Evolutionary conservation across 805 yeast genomes (phyloP), one percentile per base, ranked within the genome.

Genomic region (Monosporozyma aerobia): DNA sequence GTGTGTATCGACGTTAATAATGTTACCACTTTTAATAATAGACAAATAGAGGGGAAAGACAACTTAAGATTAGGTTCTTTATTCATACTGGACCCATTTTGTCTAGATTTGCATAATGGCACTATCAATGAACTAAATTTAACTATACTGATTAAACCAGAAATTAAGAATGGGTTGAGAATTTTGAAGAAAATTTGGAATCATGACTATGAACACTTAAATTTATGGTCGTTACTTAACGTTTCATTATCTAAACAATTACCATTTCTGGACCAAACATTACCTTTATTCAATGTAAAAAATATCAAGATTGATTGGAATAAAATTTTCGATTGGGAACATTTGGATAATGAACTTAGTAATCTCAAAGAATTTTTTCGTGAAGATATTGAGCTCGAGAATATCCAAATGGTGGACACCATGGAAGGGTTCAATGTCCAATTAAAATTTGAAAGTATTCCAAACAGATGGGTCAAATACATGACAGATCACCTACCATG

Each of bases 111-210:
- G 23, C 55, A 46, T 9, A 54, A 64, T 44, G 55, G 60, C 14
- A 53, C 51, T 0, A 50, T 55, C 2, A 60, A 63, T 3, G 53
- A 58, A 5, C 39, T 65, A 19, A 55, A 62, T 39, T 33, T 67
- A 10, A 61, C 61, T 1, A 25, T 66, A 2, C 46, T 62, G 3
- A 49, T 66, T 3, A 60, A 61, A 49, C 69, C 71, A 5, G 45
- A 59, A 19, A 62, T 63, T 54, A 57, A 56, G 25, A 63, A 60
- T 33, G 50, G 63, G 7, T 30, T 62, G 7, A 58, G 59, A 35
- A 57, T 64, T 1, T 19, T 67, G 37, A 65, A 61, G 45, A 65
- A 64, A 49, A 48, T 67, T 27, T 62, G 68, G 65, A 54, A 54
- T 2, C 59, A 60, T 27, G 58, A 63, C 9, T 65, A 59, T 43